A percentile compares a stretch with the other conserved stretches of the same genome.
Conservation (phyloP, 73 alveolate species). For the Blepharisma stoltei region DNA sequence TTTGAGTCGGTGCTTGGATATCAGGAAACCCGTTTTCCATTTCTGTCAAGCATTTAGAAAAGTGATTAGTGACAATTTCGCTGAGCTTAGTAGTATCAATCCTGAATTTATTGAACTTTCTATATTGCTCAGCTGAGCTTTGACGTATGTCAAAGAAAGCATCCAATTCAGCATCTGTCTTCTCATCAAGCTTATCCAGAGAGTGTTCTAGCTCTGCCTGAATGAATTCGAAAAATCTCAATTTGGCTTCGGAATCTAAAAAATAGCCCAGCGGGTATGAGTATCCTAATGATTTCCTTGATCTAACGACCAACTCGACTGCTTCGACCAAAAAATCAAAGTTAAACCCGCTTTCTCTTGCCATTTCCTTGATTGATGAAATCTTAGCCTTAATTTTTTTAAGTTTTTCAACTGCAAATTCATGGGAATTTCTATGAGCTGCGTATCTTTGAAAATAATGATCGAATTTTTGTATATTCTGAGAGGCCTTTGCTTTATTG, state of each 20-base stretch:
- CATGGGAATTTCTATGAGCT: slow-evolving; percentile 39
- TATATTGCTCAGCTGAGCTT: slow-evolving; percentile 30
- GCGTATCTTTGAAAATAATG: slow-evolving; percentile 53
- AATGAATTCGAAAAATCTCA: slow-evolving; percentile 51
- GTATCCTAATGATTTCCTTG: slow-evolving; percentile 47
- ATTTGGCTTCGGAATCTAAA: slow-evolving; percentile 39
- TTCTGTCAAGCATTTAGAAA: slow-evolving; percentile 41
- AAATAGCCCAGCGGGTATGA: slow-evolving; percentile 54
- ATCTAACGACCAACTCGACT: slow-evolving; percentile 45
- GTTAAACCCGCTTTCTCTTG: not conserved
- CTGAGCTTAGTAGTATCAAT: slow-evolving; percentile 33
- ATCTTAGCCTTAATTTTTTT: not conserved
- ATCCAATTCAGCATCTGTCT: slow-evolving; percentile 41
- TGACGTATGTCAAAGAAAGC: slow-evolving; percentile 38
- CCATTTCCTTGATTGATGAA: too few species aligned
- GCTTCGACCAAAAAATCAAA: slow-evolving; percentile 48
- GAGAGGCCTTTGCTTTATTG: slow-evolving; percentile 23
- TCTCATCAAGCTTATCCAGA: slow-evolving; percentile 39
- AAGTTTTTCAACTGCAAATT: slow-evolving; percentile 25
- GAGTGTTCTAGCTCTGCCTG: slow-evolving; percentile 51
- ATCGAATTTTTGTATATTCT: slow-evolving; percentile 52
- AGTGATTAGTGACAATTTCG: slow-evolving; percentile 48
- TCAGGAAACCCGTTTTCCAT: slow-evolving; percentile 63
- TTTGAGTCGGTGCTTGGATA: slow-evolving; percentile 24
- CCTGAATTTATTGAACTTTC: slow-evolving; percentile 40